These are phyloP conservation scores for Spinacia oleracea DNA, from an alignment of 179 eudicot genomes.

Conservation along the genomic window DNA sequence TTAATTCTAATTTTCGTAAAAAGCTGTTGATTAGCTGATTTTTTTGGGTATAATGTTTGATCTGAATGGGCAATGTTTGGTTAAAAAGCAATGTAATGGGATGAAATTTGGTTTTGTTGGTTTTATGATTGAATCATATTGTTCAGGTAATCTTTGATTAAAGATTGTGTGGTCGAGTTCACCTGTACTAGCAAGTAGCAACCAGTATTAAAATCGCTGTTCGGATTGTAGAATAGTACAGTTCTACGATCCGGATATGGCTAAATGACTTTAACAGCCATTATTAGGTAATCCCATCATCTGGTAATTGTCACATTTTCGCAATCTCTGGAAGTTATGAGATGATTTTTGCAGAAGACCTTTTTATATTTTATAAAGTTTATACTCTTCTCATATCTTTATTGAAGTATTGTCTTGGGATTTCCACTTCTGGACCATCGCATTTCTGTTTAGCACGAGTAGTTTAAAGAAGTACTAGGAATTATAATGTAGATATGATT, in stretches of 20 bases:
- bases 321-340: background rate
- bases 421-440: background rate
- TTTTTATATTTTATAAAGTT: no score
- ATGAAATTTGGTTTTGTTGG: background rate
- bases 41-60: background rate
- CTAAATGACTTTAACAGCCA: background rate
- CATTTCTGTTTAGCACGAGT: background rate
- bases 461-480: no score
- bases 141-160: background rate
- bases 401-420: background rate
- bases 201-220: background rate
- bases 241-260: background rate
- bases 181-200: no score
- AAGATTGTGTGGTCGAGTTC: background rate
- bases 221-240: background rate
- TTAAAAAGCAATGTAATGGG: background rate
- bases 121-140: background rate
- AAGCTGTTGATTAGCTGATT: background rate
- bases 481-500: no score
- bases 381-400: background rate
- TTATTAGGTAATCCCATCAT: background rate
- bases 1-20: background rate
- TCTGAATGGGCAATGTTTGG: background rate
- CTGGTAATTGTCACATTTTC: background rate
- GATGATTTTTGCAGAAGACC: background rate